Conservation (phyloP, 148 eudicot species). For the Vaccinium darrowii region DNA sequence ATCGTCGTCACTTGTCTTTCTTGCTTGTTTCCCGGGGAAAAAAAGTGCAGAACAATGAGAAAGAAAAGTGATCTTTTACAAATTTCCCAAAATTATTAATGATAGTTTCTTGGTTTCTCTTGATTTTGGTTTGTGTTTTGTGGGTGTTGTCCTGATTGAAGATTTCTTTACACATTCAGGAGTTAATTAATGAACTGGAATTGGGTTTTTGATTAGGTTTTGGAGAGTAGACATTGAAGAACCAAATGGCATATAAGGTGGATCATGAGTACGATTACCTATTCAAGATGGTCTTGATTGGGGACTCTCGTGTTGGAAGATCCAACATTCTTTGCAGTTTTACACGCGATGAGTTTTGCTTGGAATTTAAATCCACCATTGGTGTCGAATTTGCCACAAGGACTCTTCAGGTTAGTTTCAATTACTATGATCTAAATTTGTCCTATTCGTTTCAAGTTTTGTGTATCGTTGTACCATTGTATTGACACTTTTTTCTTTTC, state of each 20-base stretch:
- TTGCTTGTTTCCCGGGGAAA: background rate
- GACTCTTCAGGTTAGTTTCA: constrained; percentile 56
- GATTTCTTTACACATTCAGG: constrained; percentile 1
- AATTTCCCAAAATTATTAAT: background rate
- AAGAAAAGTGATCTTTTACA: background rate
- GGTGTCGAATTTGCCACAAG: constrained; percentile 81
- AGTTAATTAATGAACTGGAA: constrained; percentile 4
- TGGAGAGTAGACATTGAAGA: constrained; percentile 19
- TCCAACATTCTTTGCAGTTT: constrained; percentile 74
- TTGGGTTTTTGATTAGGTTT: constrained; percentile 19
- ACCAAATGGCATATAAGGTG: constrained; percentile 60
- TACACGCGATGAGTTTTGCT: constrained; percentile 69
- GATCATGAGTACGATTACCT: constrained; percentile 76
- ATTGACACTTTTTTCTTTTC: background rate
- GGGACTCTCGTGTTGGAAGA: constrained; percentile 80
- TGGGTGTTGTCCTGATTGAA: constrained; percentile 1
- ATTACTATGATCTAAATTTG: constrained; percentile 3
- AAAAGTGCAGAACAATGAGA: background rate
- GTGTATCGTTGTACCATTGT: background rate
- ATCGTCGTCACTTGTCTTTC: constrained; percentile 7
- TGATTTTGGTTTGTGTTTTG: background rate
- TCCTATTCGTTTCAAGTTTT: background rate
- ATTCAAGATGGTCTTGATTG: constrained; percentile 77
- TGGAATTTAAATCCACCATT: constrained; percentile 81
- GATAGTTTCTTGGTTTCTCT: background rate